Base-by-base conservation (phyloP, 805 yeast genomes). In the Candida silvicultrix region DNA sequence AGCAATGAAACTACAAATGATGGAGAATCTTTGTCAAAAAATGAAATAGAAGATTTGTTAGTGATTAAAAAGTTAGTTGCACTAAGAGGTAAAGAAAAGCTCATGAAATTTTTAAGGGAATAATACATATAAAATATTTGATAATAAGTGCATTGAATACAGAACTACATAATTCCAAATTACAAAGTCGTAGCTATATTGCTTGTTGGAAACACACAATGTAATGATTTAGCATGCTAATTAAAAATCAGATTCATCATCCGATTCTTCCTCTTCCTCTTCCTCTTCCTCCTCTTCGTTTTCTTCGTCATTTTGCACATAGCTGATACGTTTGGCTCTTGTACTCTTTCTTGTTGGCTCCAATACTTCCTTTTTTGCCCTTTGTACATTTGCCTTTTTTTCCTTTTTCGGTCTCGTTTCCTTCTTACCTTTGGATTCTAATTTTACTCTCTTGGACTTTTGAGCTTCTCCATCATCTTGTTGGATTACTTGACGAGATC, bases 71-170 rank as follows among this genome's bases (percentile, higher is more conserved):
- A 52, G 37, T 77, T 90, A 43, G 73, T 90, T 62, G 74, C 78
- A 51, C 49, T 76, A 38, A 89, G 85, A 62, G 96, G 96, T 1
- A 75, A 76, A 53, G 87, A 80, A 5, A 74, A 77, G 41, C 62
- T 89, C 39, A 43, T 87, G 51, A 63, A 75, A 39, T 84, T 88
- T 59, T 69, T 89, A 46, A 67, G 67, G 46, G 25, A 23, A 9
- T 23, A 23, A 23, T n/a, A n/a, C n/a, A n/a, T n/a, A 23, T 23
- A 23, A 23, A 23, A 9, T 23, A 23, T 9, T 23, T 23, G 9
- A 23, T 6, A 23, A 23, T 23, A 5, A 23, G 9, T 23, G 25
- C 25, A 23, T 23, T 23, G 9, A 23, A 23, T 23, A 23, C 25
- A 23, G 25, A 23, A 23, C 9, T 23, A 23, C 25, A 9, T 11